Evolutionary conservation across 1,139 yeast genomes (phyloP).

Genomic region (Yamadazyma conglobata): DNA sequence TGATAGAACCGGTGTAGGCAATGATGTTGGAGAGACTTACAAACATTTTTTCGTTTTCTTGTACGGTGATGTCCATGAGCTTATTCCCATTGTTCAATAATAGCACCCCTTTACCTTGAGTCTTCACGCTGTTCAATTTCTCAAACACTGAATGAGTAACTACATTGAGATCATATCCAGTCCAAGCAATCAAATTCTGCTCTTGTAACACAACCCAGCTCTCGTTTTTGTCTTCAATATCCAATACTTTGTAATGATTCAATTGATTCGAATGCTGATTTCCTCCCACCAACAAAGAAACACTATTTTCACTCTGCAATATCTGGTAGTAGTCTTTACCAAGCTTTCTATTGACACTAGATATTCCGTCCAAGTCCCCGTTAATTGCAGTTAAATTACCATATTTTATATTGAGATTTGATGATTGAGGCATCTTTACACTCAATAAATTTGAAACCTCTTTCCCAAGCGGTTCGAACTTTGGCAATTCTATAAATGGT

Average conservation of each 20-base stretch:
- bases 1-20: conserved; percentile 22
- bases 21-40: conserved; percentile 35
- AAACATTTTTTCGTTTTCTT: conserved; percentile 28
- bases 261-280: conserved; percentile 13
- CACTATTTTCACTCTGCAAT: conserved; percentile 21
- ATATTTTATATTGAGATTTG: conserved; percentile 27
- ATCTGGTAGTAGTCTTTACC: conserved; percentile 24
- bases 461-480: conserved; percentile 30
- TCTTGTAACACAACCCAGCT: conserved; percentile 37
- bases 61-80: conserved; percentile 28
- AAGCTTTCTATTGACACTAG: conserved; percentile 14
- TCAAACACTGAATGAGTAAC: conserved; percentile 16
- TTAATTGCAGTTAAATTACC: conserved; percentile 35
- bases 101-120: conserved; percentile 35
- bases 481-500: conserved; percentile 39
- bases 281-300: conserved; percentile 31
- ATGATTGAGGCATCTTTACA: conserved; percentile 33
- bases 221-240: conserved; percentile 16
- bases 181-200: conserved; percentile 42
- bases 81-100: conserved; percentile 37
- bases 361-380: conserved; percentile 26
- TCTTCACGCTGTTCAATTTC: conserved; percentile 19
- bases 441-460: conserved; percentile 28
- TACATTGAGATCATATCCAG: conserved; percentile 34
- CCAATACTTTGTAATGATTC: conserved; percentile 25